Base-by-base conservation (phyloP, 768 basidiomycete species). In the Russula sp. region DNA sequence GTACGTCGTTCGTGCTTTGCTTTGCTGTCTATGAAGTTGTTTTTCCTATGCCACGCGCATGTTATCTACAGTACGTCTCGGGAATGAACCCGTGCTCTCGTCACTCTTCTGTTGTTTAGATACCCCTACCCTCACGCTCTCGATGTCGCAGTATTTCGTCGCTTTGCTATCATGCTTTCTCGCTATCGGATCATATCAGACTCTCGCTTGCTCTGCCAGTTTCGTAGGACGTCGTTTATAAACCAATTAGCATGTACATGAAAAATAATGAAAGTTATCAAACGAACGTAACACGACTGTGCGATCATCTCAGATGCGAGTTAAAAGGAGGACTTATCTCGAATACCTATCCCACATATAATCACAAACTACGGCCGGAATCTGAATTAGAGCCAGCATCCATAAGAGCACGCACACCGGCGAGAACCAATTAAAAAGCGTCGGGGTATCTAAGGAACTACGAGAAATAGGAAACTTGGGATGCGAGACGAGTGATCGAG, bases 391-490 rank as follows among this genome's bases (percentile, higher is more conserved):
- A 59, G 52, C 59, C 51, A 59, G 57, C 58, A 63, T 55, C 57
- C 61, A 48, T 47, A 48, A 6, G 20, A 59, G 42, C 54, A 58
- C 14, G 58, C 63, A 64, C 29, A 57, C 55, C 57, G 22, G 60
- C 46, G 52, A 65, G 25, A 36, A 56, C 41, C 54, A 47, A 65
- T 55, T 59, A 54, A 34, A 49, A 49, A 32, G 45, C 35, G 57
- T 55, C 49, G 32, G 62, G 65, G 58, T 66, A 66, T 66, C 39
- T 54, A 59, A 60, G 49, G 54, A 64, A 64, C 20, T 54, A 51
- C 35, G 18, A 13, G 53, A 41, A 54, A 55, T 32, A 36, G 35
- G 61, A 42, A 52, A 55, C 38, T 7, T 46, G 10, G 7, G 41
- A 13, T 29, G 50, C 25, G 32, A 56, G 43, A 48, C 25, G 32